These are phyloP conservation scores for Lachnellula hyalina DNA, from an alignment of 2,329 filamentous ascomycete genomes.

Conservation along the genomic window DNA sequence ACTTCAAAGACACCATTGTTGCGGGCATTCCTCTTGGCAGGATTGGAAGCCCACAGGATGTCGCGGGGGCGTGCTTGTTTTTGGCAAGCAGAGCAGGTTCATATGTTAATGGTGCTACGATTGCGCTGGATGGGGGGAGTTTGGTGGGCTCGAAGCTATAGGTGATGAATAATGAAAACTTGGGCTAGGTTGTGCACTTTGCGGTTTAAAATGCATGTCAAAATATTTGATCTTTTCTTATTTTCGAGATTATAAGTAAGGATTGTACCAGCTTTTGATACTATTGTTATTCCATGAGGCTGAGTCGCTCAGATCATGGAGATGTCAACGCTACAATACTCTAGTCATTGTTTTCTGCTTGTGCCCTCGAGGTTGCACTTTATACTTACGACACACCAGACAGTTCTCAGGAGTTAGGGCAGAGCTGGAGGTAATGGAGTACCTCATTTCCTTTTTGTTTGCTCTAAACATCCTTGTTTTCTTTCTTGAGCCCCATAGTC, in stretches of 20 bases:
- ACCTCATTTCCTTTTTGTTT: too few relatives aligned
- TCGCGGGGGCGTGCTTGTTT: conserved; percentile 67
- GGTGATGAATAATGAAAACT: background rate
- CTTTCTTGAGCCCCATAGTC: too few relatives aligned
- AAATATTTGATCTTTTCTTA: background rate
- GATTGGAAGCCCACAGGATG: conserved; percentile 63
- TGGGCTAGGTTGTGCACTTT: background rate
- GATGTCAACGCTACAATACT: too few relatives aligned
- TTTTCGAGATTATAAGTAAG: background rate
- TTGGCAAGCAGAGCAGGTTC: conserved; percentile 61
- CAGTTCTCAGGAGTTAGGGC: too few relatives aligned
- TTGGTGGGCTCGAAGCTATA: conserved; percentile 43
- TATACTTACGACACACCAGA: too few relatives aligned
- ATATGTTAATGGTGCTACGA: conserved; percentile 60
- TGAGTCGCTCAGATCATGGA: too few relatives aligned
- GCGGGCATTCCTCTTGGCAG: conserved; percentile 58
- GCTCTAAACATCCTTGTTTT: too few relatives aligned
- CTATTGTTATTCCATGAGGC: background rate
- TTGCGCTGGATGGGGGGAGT: conserved; percentile 56
- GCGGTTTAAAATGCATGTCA: background rate
- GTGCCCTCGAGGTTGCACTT: too few relatives aligned
- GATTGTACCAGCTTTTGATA: background rate
- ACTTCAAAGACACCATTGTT: conserved; percentile 50
- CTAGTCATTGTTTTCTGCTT: too few relatives aligned
- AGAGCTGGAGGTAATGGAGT: too few relatives aligned